These are phyloP conservation scores for Chrysanthemum makinoi DNA, from an alignment of 129 eudicot species.

Conservation along the genomic window DNA sequence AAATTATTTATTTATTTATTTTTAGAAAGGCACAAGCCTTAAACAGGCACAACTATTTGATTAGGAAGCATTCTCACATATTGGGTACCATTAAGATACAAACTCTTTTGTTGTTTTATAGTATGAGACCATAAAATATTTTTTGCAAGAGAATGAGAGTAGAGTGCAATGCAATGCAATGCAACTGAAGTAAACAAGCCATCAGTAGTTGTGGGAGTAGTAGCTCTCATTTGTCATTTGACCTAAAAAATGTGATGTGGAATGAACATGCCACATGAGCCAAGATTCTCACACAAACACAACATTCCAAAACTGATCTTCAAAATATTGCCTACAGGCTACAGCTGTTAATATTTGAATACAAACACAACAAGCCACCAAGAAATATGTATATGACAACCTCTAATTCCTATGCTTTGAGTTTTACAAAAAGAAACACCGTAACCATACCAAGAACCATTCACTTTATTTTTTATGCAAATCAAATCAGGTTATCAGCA, in stretches of 20 bases:
- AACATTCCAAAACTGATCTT: slow-evolving; percentile 18
- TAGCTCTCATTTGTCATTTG: not conserved
- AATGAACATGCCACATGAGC: slow-evolving; percentile 27
- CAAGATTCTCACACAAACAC: slow-evolving; percentile 19
- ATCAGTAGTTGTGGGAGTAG: slow-evolving; percentile 1
- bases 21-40: too few relatives aligned
- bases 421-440: not conserved
- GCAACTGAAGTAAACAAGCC: too few relatives aligned
- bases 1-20: too few relatives aligned
- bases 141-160: too few relatives aligned
- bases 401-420: not conserved
- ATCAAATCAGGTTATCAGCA: too few relatives aligned
- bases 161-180: too few relatives aligned
- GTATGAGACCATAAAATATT: too few relatives aligned
- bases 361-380: slow-evolving; percentile 3
- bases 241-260: not conserved
- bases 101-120: too few relatives aligned
- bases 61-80: too few relatives aligned
- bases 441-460: not conserved
- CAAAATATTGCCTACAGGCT: slow-evolving; percentile 17
- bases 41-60: too few relatives aligned
- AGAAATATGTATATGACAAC: not conserved
- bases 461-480: too few relatives aligned
- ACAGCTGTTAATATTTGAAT: slow-evolving; percentile 11
- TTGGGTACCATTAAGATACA: too few relatives aligned